These are phyloP conservation scores for Hortiboletus campestris DNA, from an alignment of 768 basidiomycete genomes.

Conservation along the genomic window DNA sequence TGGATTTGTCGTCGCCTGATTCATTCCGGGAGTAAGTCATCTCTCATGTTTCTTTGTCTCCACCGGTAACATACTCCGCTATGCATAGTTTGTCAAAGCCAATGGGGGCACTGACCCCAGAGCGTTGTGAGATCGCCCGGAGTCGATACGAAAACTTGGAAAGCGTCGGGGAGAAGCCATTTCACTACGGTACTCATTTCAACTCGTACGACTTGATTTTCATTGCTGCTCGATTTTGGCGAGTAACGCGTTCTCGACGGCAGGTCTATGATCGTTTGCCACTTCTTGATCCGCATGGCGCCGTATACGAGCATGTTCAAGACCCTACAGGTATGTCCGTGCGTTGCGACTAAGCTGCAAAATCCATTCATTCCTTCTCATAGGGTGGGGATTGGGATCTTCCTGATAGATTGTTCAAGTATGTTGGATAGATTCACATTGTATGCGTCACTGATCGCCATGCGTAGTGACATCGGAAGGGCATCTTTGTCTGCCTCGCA, in stretches of 20 bases:
- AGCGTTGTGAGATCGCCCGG: constrained; percentile 70
- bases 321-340: constrained; percentile 58
- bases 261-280: constrained; percentile 91
- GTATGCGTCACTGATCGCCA: constrained; percentile 7
- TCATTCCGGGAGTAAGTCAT: constrained; percentile 70
- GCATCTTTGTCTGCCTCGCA: constrained; percentile 82
- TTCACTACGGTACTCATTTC: constrained; percentile 94
- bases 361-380: neutral
- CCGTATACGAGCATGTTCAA: constrained; percentile 97
- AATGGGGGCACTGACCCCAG: constrained; percentile 85
- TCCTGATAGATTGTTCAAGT: constrained; percentile 84
- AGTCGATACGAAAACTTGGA: constrained; percentile 71
- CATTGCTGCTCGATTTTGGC: neutral
- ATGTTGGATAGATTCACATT: constrained; percentile 3
- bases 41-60: neutral
- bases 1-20: constrained; percentile 61
- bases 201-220: constrained; percentile 48
- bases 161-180: constrained; percentile 83
- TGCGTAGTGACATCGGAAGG: constrained; percentile 65
- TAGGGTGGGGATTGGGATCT: constrained; percentile 96
- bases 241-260: neutral
- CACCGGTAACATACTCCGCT: neutral
- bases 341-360: neutral
- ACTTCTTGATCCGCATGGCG: constrained; percentile 84
- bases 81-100: constrained; percentile 69